These are phyloP conservation scores for Colletotrichum orchidophilum DNA, from an alignment of 2,329 filamentous ascomycete species.

Conservation along the genomic window DNA sequence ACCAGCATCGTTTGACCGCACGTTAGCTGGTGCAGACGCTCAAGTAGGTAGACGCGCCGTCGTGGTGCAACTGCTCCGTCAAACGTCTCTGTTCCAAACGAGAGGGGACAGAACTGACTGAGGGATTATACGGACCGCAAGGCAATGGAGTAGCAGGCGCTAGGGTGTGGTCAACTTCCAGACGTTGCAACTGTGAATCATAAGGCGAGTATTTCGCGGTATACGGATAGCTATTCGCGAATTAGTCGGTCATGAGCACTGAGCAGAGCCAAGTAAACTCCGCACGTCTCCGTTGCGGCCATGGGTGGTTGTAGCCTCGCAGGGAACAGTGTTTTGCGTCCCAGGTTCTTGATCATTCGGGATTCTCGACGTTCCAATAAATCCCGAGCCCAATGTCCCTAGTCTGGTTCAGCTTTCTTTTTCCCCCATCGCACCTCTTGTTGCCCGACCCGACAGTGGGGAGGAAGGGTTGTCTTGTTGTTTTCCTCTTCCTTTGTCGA, in stretches of 20 bases:
- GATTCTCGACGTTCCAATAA: neutral
- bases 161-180: neutral
- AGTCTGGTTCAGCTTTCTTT: neutral
- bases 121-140: neutral
- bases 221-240: neutral
- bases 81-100: neutral
- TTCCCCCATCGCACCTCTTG: neutral
- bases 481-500: neutral
- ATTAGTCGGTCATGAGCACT: neutral
- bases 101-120: neutral
- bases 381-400: neutral
- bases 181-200: neutral
- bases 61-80: neutral
- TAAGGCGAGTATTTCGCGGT: neutral
- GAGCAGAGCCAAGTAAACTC: neutral
- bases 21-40: neutral
- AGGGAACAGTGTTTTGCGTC: neutral
- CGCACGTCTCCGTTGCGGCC: neutral
- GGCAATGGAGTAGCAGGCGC: neutral
- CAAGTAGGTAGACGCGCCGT: neutral
- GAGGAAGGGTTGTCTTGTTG: neutral
- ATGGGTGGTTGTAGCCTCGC: neutral
- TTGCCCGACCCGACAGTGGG: neutral
- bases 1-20: neutral
- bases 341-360: neutral